Evolutionary conservation across 305 asterid genomes (phyloP).

Genomic region (Solanum hybrid): DNA sequence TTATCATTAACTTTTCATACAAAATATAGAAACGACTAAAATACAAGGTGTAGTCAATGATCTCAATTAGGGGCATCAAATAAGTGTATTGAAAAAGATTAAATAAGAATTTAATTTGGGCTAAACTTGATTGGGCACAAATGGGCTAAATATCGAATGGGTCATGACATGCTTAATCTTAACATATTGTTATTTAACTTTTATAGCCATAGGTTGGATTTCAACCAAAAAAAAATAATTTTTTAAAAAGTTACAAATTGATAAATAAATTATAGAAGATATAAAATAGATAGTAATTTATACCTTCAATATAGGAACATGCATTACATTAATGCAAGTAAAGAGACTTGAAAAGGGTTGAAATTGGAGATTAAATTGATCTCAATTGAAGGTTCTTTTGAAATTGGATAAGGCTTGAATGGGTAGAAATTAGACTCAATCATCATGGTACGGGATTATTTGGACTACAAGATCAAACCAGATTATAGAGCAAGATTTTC

Average conservation of each 20-base stretch:
- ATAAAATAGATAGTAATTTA: no score
- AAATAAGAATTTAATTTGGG: not conserved
- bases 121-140: no score
- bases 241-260: not conserved
- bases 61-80: not conserved
- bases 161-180: not conserved
- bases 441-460: no score
- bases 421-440: no score
- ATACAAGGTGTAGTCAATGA: not conserved
- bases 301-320: not conserved
- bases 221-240: no score
- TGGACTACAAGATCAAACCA: no score
- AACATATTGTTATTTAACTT: not conserved
- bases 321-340: not conserved
- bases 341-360: no score
- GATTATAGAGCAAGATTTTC: no score
- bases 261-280: no score
- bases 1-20: not conserved
- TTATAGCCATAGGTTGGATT: no score
- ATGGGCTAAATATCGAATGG: not conserved
- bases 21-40: not conserved
- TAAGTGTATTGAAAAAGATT: not conserved
- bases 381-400: not conserved
- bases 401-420: not conserved
- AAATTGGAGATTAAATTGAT: no score